Evolutionary conservation across 441 rosid species (phyloP).

Genomic region (Pelargonium cotyledonis): DNA sequence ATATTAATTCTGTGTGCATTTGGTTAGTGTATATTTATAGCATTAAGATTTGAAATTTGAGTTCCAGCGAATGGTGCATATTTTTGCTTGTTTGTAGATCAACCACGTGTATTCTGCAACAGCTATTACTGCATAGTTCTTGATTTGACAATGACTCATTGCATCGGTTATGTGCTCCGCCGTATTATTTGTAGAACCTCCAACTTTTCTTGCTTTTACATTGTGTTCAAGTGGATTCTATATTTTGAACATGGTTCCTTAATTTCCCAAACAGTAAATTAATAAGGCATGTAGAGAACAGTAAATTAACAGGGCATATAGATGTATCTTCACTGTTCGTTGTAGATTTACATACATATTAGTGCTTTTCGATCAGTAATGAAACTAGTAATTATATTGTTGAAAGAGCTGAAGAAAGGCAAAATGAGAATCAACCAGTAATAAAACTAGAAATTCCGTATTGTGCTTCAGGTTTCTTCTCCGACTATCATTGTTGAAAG

Average conservation of each 20-base stretch:
- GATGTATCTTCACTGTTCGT: background rate
- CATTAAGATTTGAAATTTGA: background rate
- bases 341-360: background rate
- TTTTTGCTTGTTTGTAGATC: background rate
- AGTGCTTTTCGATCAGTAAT: too few relatives aligned
- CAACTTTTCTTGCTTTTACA: background rate
- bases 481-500: constrained; percentile 96
- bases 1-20: background rate
- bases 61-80: background rate
- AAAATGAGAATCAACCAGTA: background rate
- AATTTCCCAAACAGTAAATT: too few relatives aligned
- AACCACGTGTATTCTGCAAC: background rate
- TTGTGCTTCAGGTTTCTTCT: constrained; percentile 70
- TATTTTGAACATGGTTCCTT: too few relatives aligned
- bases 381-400: background rate
- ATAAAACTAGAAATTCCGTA: background rate
- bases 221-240: background rate
- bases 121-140: background rate
- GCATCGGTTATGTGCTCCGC: background rate
- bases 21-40: background rate
- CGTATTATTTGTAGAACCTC: background rate
- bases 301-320: too few relatives aligned
- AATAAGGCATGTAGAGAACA: too few relatives aligned
- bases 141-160: background rate
- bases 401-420: background rate